These are phyloP conservation scores for Paxillus rubicundulus DNA, from an alignment of 768 basidiomycete species.

Conservation along the genomic window DNA sequence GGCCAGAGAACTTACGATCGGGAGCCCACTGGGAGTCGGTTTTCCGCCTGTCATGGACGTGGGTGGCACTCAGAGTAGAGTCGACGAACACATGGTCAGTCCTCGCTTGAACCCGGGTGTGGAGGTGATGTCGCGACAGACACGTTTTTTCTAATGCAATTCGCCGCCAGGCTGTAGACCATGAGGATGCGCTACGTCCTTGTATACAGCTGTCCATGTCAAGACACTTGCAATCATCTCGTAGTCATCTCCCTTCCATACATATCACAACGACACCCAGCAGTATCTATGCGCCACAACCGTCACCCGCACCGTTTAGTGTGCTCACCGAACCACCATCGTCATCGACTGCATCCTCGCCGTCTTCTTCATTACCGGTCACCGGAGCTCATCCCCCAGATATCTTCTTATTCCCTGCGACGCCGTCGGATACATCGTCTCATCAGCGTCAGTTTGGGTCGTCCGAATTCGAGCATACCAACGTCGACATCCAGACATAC, in stretches of 20 bases:
- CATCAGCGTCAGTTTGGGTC: conserved; percentile 11
- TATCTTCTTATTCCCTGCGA: conserved; percentile 29
- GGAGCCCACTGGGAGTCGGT: conserved; percentile 22
- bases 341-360: conserved; percentile 19
- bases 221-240: conserved; percentile 11
- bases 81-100: conserved; percentile 50
- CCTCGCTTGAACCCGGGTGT: neutral
- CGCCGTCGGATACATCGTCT: conserved; percentile 21
- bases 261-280: conserved; percentile 21
- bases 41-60: conserved; percentile 2
- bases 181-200: conserved; percentile 19
- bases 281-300: neutral
- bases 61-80: conserved; percentile 7
- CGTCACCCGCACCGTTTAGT: conserved; percentile 25
- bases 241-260: conserved; percentile 23
- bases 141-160: conserved; percentile 3
- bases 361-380: conserved; percentile 10
- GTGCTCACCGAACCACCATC: conserved; percentile 23
- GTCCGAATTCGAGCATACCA: conserved; percentile 4
- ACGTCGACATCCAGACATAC: conserved; percentile 1
- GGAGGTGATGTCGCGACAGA: neutral
- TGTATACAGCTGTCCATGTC: conserved; percentile 11
- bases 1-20: conserved; percentile 62
- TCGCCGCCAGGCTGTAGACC: conserved; percentile 20
- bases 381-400: conserved; percentile 20